A percentile compares a stretch with the other conserved stretches of the same genome.
Evolutionary conservation across 78 protist species (phyloP).

Genomic region (Mantamonas sphyraenae): DNA sequence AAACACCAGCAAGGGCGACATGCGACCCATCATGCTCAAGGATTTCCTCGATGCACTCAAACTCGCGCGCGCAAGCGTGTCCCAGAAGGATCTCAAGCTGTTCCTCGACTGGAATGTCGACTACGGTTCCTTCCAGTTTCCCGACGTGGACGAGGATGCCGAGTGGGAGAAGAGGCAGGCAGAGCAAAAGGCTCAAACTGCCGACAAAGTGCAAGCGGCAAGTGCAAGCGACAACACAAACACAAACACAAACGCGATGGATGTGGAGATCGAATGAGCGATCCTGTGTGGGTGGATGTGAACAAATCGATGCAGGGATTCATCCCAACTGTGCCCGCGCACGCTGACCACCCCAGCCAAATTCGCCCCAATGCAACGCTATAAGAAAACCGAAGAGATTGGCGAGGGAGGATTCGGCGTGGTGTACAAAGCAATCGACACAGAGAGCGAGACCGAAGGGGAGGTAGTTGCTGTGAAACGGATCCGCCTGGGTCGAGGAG

Average conservation of each 20-base stretch:
- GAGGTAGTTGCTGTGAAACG: constrained; percentile 59
- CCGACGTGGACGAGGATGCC: too few relatives aligned
- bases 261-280: too few relatives aligned
- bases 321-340: too few relatives aligned
- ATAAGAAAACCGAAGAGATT: constrained; percentile 13
- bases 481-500: constrained; percentile 21
- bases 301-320: too few relatives aligned
- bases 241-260: too few relatives aligned
- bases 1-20: not conserved
- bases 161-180: too few relatives aligned
- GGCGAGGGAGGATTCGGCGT: constrained; percentile 75
- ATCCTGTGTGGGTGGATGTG: too few relatives aligned
- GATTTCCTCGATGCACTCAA: constrained; percentile 37
- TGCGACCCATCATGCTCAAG: constrained; percentile 25
- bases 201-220: too few relatives aligned
- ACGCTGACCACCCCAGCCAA: too few relatives aligned
- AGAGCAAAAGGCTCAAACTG: too few relatives aligned
- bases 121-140: constrained; percentile 34
- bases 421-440: constrained; percentile 35
- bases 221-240: too few relatives aligned
- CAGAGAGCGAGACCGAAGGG: constrained; percentile 29
- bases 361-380: constrained; percentile 53
- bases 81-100: not conserved
- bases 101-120: constrained; percentile 32
- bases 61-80: constrained; percentile 28